phyloP scores from a whole-genome alignment of 2,329 filamentous ascomycete genomes.

The Pseudomassariella vexata region DNA sequence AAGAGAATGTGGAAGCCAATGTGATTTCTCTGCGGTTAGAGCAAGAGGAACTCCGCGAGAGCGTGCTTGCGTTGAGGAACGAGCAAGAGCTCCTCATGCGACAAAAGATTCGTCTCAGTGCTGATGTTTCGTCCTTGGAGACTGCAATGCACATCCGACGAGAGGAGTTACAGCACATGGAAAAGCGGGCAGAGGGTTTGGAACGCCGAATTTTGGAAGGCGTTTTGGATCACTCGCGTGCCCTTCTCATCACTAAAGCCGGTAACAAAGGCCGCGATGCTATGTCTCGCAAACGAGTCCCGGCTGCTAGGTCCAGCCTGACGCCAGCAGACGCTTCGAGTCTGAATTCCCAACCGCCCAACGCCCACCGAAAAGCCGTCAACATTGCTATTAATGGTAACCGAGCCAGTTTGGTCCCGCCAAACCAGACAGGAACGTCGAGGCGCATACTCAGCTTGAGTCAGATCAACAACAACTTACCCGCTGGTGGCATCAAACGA shows the following conservation, averaged over 20 bases:
- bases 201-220: constrained; percentile 92
- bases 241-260: constrained; percentile 73
- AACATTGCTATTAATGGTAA: constrained; percentile 50
- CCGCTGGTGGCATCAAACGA: constrained; percentile 60
- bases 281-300: constrained; percentile 54
- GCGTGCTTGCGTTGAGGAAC: constrained; percentile 51
- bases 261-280: constrained; percentile 41
- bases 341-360: constrained; percentile 16
- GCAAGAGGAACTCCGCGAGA: constrained; percentile 46
- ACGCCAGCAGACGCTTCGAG: constrained; percentile 25
- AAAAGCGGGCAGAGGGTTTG: constrained; percentile 77
- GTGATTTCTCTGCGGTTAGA: constrained; percentile 46
- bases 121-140: constrained; percentile 85
- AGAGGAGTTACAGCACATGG: constrained; percentile 89
- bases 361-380: constrained; percentile 28
- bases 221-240: constrained; percentile 91
- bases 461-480: constrained; percentile 75
- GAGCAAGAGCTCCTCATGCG: constrained; percentile 72
- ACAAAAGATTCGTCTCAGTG: constrained; percentile 74
- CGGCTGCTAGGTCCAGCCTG: constrained; percentile 30
- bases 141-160: constrained; percentile 83
- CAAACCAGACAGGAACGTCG: constrained; percentile 50
- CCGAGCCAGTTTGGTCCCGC: constrained; percentile 35
- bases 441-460: constrained; percentile 85
- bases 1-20: constrained; percentile 54